Conservation (phyloP, 1,284 basidiomycete genomes). For the Pyrrhoderma noxium region DNA sequence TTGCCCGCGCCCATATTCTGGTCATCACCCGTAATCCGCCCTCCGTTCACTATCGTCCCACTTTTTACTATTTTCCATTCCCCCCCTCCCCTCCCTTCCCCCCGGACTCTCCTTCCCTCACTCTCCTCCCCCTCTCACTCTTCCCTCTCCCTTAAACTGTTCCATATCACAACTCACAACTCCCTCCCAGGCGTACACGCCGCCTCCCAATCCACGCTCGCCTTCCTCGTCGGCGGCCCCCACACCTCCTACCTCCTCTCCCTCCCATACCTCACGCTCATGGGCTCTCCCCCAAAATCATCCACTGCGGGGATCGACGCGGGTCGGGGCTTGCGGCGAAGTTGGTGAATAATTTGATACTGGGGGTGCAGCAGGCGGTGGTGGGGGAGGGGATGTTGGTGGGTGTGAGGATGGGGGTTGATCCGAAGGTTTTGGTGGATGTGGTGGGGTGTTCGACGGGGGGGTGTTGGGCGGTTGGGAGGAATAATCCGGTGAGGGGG, state of each 20-base stretch:
- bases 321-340: conserved; percentile 83
- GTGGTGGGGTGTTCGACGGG: conserved; percentile 84
- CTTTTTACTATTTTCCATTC: too few relatives aligned
- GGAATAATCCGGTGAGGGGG: conserved; percentile 82
- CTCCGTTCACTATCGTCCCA: too few relatives aligned
- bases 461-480: conserved; percentile 74
- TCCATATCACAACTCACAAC: too few relatives aligned
- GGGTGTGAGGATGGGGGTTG: conserved; percentile 69
- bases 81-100: too few relatives aligned
- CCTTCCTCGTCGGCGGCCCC: conserved; percentile 85
- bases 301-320: conserved; percentile 82
- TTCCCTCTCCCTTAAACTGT: too few relatives aligned
- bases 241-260: conserved; percentile 39
- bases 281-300: conserved; percentile 68
- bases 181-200: conserved; percentile 68
- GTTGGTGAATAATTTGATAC: conserved; percentile 80
- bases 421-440: conserved; percentile 65
- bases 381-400: conserved; percentile 82
- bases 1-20: too few relatives aligned
- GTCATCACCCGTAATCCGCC: too few relatives aligned
- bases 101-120: too few relatives aligned
- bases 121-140: not conserved
- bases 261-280: conserved; percentile 37
- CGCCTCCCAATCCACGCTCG: conserved; percentile 78
- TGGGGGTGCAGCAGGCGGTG: conserved; percentile 73